A percentile compares a stretch with the other conserved stretches of the same genome.
Evolutionary conservation across 2,329 filamentous ascomycete species (phyloP).

Genomic region (Exophiala alcalophila): DNA sequence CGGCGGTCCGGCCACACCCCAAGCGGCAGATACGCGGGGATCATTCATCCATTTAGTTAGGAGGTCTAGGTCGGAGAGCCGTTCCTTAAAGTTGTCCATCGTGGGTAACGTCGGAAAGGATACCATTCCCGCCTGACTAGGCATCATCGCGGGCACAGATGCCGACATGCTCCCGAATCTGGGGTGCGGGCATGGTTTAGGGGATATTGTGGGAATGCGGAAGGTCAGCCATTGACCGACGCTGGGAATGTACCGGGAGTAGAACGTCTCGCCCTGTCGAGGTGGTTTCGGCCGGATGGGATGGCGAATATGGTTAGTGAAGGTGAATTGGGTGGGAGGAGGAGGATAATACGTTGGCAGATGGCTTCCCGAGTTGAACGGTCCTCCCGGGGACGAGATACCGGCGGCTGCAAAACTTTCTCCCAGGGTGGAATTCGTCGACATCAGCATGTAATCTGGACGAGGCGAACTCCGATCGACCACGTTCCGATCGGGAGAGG

Average conservation of each 20-base stretch:
- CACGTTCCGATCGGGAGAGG: constrained; percentile 44
- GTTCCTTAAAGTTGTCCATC: constrained; percentile 42
- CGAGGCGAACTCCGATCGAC: constrained; percentile 15
- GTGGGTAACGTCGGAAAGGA: constrained; percentile 33
- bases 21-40: constrained; percentile 78
- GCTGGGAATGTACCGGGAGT: constrained; percentile 80
- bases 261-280: constrained; percentile 86
- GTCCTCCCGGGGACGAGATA: constrained; percentile 49
- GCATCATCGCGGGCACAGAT: constrained; percentile 28
- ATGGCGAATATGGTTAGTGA: constrained; percentile 76
- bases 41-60: constrained; percentile 87
- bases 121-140: constrained; percentile 24
- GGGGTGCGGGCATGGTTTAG: constrained; percentile 55
- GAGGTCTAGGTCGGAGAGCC: constrained; percentile 63
- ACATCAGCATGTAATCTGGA: constrained; percentile 19
- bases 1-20: constrained; percentile 64
- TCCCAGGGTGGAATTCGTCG: constrained; percentile 12
- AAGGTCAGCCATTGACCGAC: constrained; percentile 83
- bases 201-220: constrained; percentile 71
- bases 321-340: constrained; percentile 73
- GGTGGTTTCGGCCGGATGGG: constrained; percentile 85
- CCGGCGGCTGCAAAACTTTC: constrained; percentile 27
- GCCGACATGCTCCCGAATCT: constrained; percentile 59
- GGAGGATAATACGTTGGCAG: constrained; percentile 90
- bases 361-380: constrained; percentile 78